Base-by-base conservation (phyloP, 1,284 basidiomycete genomes). In the Trichosporon coremiiforme region DNA sequence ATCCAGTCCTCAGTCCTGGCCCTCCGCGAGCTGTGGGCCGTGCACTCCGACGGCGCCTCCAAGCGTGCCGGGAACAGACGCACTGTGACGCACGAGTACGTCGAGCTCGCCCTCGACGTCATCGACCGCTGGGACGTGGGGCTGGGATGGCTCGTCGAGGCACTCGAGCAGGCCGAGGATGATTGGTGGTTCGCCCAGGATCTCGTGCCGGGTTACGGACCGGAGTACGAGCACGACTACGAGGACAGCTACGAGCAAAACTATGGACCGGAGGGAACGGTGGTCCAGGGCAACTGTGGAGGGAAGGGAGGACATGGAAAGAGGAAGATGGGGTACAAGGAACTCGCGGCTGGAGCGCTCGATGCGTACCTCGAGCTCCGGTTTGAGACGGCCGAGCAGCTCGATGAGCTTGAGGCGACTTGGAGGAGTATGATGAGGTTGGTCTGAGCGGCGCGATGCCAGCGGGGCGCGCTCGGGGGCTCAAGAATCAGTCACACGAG, bases 51-150 rank as follows among this genome's bases (percentile, higher is more conserved):
- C 4, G 72, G 69, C 29, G 71, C 70, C 63, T 76, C 76, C 57
- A 75, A 71, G 50, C 75, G 7, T 75, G 75, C 57, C 78, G 76
- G 66, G 70, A 70, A 15, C 75, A 29, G 55, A 15, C 55, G 29
- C 25, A n/a, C 55, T 76, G 70, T 79, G 79, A 25, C 79, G 79
- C n/a, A 76, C 79, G 33, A 82, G 72, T 64, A 82, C 74, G 20
- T 78, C 75, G 29, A 76, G 74, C 57, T 75, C 74, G 67, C 70
- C 69, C 66, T 76, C 68, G 50, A 31, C 36, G 41, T 64, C 70
- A 36, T 57, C 60, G 22, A 63, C 62, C 4, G 69, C 15, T 62
- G 57, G 57, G 57, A 62, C 31, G 57, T 17, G 57, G 31, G 29
- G 17, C 29, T 62, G 2, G 7, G 8, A 12, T 12, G 13, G 31